Conservation (phyloP, 176 grass and related monocot species). For the Luzula sylvatica region DNA sequence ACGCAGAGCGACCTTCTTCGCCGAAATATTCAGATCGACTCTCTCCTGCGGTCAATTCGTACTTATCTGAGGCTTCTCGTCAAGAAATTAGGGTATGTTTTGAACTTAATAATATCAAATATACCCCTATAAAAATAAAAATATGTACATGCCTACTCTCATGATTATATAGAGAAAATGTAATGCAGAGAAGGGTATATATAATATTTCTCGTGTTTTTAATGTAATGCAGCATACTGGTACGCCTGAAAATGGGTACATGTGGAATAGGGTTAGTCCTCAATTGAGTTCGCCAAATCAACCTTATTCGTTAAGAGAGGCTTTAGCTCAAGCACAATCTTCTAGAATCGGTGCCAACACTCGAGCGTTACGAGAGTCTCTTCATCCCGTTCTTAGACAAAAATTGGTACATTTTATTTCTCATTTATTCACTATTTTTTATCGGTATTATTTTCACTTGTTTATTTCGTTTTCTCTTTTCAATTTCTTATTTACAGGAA, state of each 20-base stretch:
- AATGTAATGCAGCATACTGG: conserved; percentile 67
- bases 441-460: background rate
- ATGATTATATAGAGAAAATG: too few species aligned
- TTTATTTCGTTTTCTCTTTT: background rate
- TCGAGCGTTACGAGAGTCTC: conserved; percentile 82
- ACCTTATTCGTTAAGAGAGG: conserved; percentile 97
- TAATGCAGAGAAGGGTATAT: too few species aligned
- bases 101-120: background rate
- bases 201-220: too few species aligned
- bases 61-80: conserved; percentile 92
- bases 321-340: conserved; percentile 94
- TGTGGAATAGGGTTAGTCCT: conserved; percentile 94
- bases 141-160: too few species aligned
- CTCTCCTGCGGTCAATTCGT: conserved; percentile 82
- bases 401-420: conserved; percentile 64
- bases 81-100: conserved; percentile 89
- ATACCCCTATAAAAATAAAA: too few species aligned
- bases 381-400: conserved; percentile 86
- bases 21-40: conserved; percentile 97
- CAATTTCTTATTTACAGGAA: conserved; percentile 52
- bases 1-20: conserved; percentile 61
- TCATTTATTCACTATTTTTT: conserved; percentile 3
- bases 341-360: conserved; percentile 85
- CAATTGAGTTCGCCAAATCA: conserved; percentile 92
- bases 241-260: conserved; percentile 92